Conservation (phyloP, 345 rosid genomes). For the Barbarea vulgaris region DNA sequence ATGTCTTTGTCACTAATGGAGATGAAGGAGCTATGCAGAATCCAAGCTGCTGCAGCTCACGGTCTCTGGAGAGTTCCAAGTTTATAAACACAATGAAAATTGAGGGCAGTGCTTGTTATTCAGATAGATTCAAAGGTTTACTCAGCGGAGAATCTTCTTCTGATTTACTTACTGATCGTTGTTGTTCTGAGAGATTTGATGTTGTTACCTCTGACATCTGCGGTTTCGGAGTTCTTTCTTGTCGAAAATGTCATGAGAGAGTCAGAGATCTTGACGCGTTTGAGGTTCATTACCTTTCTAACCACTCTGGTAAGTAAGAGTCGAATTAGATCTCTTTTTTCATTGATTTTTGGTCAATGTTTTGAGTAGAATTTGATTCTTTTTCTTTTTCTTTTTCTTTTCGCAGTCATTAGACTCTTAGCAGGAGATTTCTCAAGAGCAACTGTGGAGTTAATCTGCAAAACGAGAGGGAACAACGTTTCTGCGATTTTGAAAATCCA, state of each 20-base stretch:
- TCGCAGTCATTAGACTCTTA: constrained; percentile 56
- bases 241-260: constrained; percentile 55
- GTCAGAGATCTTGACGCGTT: constrained; percentile 50
- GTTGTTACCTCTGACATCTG: constrained; percentile 33
- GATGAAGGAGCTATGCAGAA: constrained; percentile 41
- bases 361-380: not conserved
- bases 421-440: constrained; percentile 70
- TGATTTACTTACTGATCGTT: constrained; percentile 11
- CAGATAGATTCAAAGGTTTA: constrained; percentile 20
- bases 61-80: constrained; percentile 51
- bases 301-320: constrained; percentile 65
- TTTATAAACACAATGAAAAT: constrained; percentile 35
- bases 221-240: constrained; percentile 38
- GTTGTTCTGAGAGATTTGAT: constrained; percentile 34
- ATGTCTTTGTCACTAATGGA: constrained; percentile 41
- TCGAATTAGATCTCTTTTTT: not conserved
- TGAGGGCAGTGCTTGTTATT: constrained; percentile 43
- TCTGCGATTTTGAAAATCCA: constrained; percentile 58
- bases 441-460: constrained; percentile 65
- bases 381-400: accelerated
- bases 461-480: constrained; percentile 35
- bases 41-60: constrained; percentile 48
- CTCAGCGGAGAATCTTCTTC: constrained; percentile 28
- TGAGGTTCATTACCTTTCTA: constrained; percentile 58
- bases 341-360: not conserved